A percentile compares a stretch with the other conserved stretches of the same genome.
Conservation (phyloP, 805 yeast genomes). For the Sugiyamaella lignohabitans region DNA sequence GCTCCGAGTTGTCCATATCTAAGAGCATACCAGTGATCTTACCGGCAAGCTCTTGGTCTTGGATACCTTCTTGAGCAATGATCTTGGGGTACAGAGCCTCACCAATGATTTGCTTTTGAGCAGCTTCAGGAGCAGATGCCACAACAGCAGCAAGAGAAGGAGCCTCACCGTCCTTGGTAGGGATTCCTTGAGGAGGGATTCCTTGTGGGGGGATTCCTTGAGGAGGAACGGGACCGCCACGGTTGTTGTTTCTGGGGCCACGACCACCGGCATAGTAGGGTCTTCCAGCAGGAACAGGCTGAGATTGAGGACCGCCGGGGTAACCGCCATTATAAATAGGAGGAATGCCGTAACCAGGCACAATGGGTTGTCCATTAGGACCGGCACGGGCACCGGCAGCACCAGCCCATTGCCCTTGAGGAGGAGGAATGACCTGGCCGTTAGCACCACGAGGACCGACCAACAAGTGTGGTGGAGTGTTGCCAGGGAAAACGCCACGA, state of each 20-base stretch:
- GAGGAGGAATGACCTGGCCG: conserved; percentile 29
- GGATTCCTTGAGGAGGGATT: conserved; percentile 15
- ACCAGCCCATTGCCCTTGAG: conserved; percentile 34
- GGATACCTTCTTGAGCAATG: conserved; percentile 76
- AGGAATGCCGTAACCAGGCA: conserved; percentile 69
- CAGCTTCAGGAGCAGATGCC: conserved; percentile 65
- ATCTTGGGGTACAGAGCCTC: conserved; percentile 95
- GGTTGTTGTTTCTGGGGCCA: conserved; percentile 21
- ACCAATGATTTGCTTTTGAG: conserved; percentile 96
- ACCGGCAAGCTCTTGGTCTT: conserved; percentile 93
- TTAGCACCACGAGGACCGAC: conserved; percentile 28
- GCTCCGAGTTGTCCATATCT: conserved; percentile 89
- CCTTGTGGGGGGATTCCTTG: conserved; percentile 11
- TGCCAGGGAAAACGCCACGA: conserved; percentile 47
- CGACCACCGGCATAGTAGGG: conserved; percentile 23
- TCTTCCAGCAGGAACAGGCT: conserved; percentile 14
- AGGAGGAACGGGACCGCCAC: conserved; percentile 5
- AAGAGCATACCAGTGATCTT: conserved; percentile 98
- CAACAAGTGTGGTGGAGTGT: conserved; percentile 34
- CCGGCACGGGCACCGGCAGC: conserved; percentile 45
- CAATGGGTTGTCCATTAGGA: conserved; percentile 76
- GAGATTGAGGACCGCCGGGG: conserved; percentile 27
- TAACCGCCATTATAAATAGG: conserved; percentile 54
- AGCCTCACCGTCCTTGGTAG: conserved; percentile 13
- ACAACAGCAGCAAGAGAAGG: conserved; percentile 57